Evolutionary conservation across 2,329 filamentous ascomycete species (phyloP).

Genomic region (Paraphoma chrysanthemicola): DNA sequence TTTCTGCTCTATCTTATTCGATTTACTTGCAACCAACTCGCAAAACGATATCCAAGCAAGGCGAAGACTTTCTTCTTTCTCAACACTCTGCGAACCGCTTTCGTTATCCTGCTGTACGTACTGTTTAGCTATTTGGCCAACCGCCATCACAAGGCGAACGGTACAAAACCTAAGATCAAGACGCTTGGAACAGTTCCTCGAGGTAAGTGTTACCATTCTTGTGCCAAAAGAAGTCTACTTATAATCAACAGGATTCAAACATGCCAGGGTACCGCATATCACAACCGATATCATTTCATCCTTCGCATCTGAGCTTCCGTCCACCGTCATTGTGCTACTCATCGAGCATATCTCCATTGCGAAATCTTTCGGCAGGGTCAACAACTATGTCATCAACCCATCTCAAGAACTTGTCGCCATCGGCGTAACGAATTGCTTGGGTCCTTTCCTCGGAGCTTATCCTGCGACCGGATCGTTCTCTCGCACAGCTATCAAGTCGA

Average conservation of each 20-base stretch:
- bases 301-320: slow-evolving; percentile 78
- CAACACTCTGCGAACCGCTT: slow-evolving; percentile 88
- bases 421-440: slow-evolving; percentile 86
- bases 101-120: slow-evolving; percentile 91
- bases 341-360: slow-evolving; percentile 98
- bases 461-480: slow-evolving; percentile 96
- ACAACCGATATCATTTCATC: slow-evolving; percentile 69
- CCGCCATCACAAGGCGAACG: slow-evolving; percentile 53
- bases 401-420: slow-evolving; percentile 97
- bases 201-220: slow-evolving; percentile 53
- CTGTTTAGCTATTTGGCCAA: slow-evolving; percentile 89
- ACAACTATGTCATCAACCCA: slow-evolving; percentile 96
- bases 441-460: slow-evolving; percentile 89
- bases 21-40: slow-evolving; percentile 66
- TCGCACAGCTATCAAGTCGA: slow-evolving; percentile 95
- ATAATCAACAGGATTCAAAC: slow-evolving; percentile 64
- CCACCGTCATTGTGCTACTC: slow-evolving; percentile 86
- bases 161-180: slow-evolving; percentile 68
- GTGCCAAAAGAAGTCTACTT: neutral
- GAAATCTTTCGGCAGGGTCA: slow-evolving; percentile 93
- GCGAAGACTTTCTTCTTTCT: slow-evolving; percentile 85
- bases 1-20: slow-evolving; percentile 76
- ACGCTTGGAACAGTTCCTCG: slow-evolving; percentile 80
- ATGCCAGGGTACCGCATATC: slow-evolving; percentile 76
- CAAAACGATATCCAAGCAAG: slow-evolving; percentile 71